Evolutionary conservation across 1,139 yeast genomes (phyloP), one percentile per base, ranked within the genome.

Genomic region (Suhomyces yuchorum): DNA sequence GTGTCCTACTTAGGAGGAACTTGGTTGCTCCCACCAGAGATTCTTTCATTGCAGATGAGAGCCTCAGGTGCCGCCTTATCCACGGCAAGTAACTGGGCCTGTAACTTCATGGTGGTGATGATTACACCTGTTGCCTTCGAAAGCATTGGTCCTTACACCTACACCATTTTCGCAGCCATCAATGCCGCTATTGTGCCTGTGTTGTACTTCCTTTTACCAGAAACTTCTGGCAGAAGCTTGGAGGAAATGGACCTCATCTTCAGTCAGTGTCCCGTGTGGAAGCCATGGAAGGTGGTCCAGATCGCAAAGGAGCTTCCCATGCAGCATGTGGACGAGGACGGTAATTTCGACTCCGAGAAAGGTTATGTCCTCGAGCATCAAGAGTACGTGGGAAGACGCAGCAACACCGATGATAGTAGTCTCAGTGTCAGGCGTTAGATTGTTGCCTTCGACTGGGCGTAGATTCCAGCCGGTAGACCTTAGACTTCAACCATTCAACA

Each of bases 221-320:
- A 83, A 60, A 82, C 87, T 2, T 78, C 80, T 57, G 82, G 79
- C 19, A 69, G 79, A 47, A 75, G 84, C 2, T 71, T 82, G 57
- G 87, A 82, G 60, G 85, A 82, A 60, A 68, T 82, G 64, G 87
- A 82, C 17, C 71, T 78, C 54, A 83, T 85, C 53, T 83, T 81
- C 58, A 73, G 62, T 41, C 67, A 62, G 42, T 70, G 73, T 8
- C 75, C 75, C 1, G 60, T 62, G 12, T 53, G 51, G 49, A 55
- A 64, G 48, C 76, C 76, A 3, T 71, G 76, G 77, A 58, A 67
- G 52, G 70, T 64, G 15, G 76, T 71, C 24, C 57, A 59, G 18
- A 71, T 75, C 48, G 78, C 75, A 1, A 58, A 56, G 24, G 60
- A 56, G 14, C 59, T 66, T 55, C 75, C 75, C 8, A 60, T 55